A percentile compares a stretch with the other conserved stretches of the same genome.
Evolutionary conservation across 257 asterid species (phyloP).

Genomic region (Nicotiana tomentosiformis): DNA sequence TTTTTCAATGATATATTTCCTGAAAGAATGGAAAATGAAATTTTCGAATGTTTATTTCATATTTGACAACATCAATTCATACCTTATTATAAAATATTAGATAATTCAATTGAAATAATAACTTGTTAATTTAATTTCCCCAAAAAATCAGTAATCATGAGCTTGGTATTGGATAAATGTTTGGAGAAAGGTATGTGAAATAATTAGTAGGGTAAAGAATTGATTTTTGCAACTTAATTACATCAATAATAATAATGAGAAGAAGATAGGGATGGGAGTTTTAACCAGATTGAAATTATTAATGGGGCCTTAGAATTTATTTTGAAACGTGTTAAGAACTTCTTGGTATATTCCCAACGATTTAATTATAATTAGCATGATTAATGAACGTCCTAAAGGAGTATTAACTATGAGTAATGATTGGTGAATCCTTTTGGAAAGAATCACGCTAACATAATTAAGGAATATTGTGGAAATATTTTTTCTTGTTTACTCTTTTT

Average conservation of each 20-base stretch:
- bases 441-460: constrained; percentile 2
- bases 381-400: not conserved
- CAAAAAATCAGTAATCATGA: not conserved
- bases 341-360: not conserved
- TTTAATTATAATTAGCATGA: not conserved
- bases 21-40: too few species aligned
- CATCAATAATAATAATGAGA: not conserved
- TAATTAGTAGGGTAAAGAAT: not conserved
- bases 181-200: not conserved
- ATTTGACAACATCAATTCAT: not conserved
- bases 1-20: too few species aligned
- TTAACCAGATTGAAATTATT: not conserved
- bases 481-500: not conserved
- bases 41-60: not conserved
- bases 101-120: not conserved
- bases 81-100: not conserved
- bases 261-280: not conserved
- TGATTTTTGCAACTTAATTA: not conserved
- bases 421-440: not conserved
- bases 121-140: not conserved
- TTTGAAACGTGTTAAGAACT: not conserved
- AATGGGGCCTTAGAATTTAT: not conserved
- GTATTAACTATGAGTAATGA: constrained; percentile 1
- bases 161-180: not conserved
- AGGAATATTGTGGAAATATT: not conserved